Base-by-base conservation (phyloP, 805 yeast species). In the Cyberlindnera saturnus region DNA sequence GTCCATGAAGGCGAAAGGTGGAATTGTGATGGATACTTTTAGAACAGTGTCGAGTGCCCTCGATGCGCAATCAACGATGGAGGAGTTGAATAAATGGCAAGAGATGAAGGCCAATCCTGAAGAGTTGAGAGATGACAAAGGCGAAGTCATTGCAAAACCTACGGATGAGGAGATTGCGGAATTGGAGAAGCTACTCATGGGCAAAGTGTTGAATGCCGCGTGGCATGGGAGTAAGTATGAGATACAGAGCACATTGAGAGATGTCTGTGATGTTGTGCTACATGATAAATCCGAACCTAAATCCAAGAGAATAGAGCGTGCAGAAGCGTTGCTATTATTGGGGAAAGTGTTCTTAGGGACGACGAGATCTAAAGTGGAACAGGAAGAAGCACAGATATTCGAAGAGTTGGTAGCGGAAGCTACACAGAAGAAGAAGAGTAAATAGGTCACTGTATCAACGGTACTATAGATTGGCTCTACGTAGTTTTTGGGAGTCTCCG, bases 211-310 rank as follows among this genome's bases (percentile, higher is more conserved):
- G 31, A 82, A 86, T 8, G 91, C 90, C 3, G 93, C 93, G 8
- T 86, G 95, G 95, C 79, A 79, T 11, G 88, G 91, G 0, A 80
- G 90, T 11, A 82, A 76, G 56, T 84, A 79, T 57, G 95, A 86
- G 60, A 85, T 86, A 41, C 84, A 81, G 59, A 72, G 82, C 13
- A 83, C 88, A 0, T 70, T 83, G 41, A 75, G 86, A 51, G 77
- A 72, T 11, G 93, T 85, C 11, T 84, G 91, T 64, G 83, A 82
- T 52, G 67, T 64, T 34, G 72, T 85, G 3, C 63, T 86, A 37
- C 71, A 76, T 41, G 91, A 86, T 52, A 69, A 75, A 42, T 66
- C 67, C 0, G 78, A 73, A 6, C 61, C 74, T 4, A 51, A 71
- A 35, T 66, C 65, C 8, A 73, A 68, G 9, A 61, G 81, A 40